Percentiles rank a stretch among this genome's conserved stretches.
phyloP scores from a whole-genome alignment of 2,329 filamentous ascomycete genomes.

The Neoascochyta sp. region DNA sequence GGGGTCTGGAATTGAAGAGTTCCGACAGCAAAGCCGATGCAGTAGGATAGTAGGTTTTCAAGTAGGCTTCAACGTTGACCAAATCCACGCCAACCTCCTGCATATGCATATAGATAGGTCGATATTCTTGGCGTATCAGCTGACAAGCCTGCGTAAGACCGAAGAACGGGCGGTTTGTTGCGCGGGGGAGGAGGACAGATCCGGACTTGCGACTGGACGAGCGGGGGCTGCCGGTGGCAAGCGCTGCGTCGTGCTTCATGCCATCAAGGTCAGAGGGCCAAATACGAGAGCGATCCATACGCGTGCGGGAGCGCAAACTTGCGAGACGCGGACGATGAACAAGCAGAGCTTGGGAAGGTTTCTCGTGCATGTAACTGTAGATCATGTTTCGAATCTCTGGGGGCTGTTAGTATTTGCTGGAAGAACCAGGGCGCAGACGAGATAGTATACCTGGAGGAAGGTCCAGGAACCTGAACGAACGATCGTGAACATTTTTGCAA shows the following conservation, averaged over 20 bases:
- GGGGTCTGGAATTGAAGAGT: slow-evolving; percentile 2
- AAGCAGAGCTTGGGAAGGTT: slow-evolving; percentile 19
- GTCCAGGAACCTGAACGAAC: too few relatives aligned
- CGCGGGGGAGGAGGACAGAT: slow-evolving; percentile 2
- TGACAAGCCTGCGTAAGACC: slow-evolving; percentile 26
- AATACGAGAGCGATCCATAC: slow-evolving; percentile 14
- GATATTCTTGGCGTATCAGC: slow-evolving; percentile 25
- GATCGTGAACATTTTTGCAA: too few relatives aligned
- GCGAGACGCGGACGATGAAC: slow-evolving; percentile 23
- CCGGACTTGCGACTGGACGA: slow-evolving; percentile 3
- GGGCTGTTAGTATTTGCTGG: slow-evolving; percentile 2
- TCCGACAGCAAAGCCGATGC: slow-evolving; percentile 2
- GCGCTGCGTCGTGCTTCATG: slow-evolving; percentile 7
- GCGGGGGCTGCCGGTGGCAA: slow-evolving; percentile 3
- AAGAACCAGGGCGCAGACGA: too few relatives aligned
- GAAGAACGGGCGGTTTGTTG: slow-evolving; percentile 22
- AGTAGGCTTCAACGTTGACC: slow-evolving; percentile 14
- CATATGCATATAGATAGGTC: slow-evolving; percentile 16
- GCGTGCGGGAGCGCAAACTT: slow-evolving; percentile 22
- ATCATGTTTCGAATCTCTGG: slow-evolving; percentile 30
- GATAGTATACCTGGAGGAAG: too few relatives aligned
- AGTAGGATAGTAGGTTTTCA: slow-evolving; percentile 19
- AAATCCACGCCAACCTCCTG: slow-evolving; percentile 31
- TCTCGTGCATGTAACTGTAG: slow-evolving; percentile 13
- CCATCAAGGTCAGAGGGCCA: slow-evolving; percentile 14